Base-by-base conservation (phyloP, 2,329 filamentous ascomycete species). In the Aspergillus melleus region DNA sequence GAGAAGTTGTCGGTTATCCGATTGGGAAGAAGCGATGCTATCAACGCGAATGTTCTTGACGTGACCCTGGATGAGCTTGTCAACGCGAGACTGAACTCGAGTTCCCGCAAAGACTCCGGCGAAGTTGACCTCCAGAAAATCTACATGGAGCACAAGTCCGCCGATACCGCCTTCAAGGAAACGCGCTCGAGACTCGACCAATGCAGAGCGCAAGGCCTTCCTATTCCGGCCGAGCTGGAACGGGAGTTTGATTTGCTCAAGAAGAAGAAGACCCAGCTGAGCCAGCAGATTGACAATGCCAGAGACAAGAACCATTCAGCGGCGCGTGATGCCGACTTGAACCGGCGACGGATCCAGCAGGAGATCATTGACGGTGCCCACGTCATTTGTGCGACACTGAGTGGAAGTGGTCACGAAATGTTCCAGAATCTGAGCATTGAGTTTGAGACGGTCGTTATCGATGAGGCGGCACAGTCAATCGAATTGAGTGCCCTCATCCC, bases 391-490 rank as follows among this genome's bases (percentile, higher is more conserved):
- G 91, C 94, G 47, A 99, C 95, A 0, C 86, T 99, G 53, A 97
- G 93, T 74, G 95, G 94, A 69, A 94, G 90, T 75, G 95, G 95
- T 3, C 96, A 99, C 71, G 95, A 99, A 66, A 96, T 98, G 88
- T 96, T 99, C 79, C 92, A 94, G 76, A 90, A 89, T 68, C 79
- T 99, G 58, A 93, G 91, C 68, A 92, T 99, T 54, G 95, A 99
- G 75, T 99, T 99, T 67, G 95, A 99, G 77, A 98, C 95, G 0
- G 95, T 99, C 65, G 91, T 99, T 67, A 97, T 99, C 64, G 95
- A 99, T 70, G 95, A 99, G 79, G 95, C 95, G 3, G 95, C 95
- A 16, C 95, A 99, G 82, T 99, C 94, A 75, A 96, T 99, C 62
- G 95, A 99, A 79, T 84, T 99, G 72, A 96, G 92, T 71, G 95